Evolutionary conservation across 2,329 filamentous ascomycete genomes (phyloP).

Genomic region (Phaeomoniella chlamydospora): DNA sequence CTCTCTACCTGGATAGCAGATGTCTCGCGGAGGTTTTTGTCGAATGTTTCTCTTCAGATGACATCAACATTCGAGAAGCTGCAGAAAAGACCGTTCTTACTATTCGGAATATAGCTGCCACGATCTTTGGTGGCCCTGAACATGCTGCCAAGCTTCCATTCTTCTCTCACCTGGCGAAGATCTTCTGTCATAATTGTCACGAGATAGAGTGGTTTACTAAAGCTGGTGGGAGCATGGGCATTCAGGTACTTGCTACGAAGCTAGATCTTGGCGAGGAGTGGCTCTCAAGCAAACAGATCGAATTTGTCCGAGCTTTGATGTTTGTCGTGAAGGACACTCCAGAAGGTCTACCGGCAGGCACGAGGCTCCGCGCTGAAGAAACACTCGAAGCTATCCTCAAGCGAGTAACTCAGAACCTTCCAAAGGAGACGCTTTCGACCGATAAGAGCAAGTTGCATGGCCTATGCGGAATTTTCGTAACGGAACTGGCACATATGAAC

Average conservation of each 20-base stretch:
- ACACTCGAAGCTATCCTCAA: slow-evolving; percentile 68
- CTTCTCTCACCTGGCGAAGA: slow-evolving; percentile 67
- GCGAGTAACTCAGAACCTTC: slow-evolving; percentile 62
- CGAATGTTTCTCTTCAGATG: slow-evolving; percentile 78
- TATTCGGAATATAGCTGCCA: slow-evolving; percentile 60
- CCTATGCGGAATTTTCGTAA: slow-evolving; percentile 73
- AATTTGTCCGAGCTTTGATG: slow-evolving; percentile 81
- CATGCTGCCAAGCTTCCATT: slow-evolving; percentile 66
- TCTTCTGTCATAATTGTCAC: slow-evolving; percentile 88
- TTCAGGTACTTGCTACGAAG: slow-evolving; percentile 73
- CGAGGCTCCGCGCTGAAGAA: slow-evolving; percentile 65
- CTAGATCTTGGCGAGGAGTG: slow-evolving; percentile 73
- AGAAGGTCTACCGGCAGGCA: slow-evolving; percentile 79
- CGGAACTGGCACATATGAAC: slow-evolving; percentile 89
- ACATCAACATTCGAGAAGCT: slow-evolving; percentile 63
- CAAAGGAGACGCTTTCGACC: slow-evolving; percentile 63
- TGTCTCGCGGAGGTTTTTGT: slow-evolving; percentile 80
- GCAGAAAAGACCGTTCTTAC: slow-evolving; percentile 66
- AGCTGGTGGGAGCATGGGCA: slow-evolving; percentile 78
- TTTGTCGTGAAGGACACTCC: slow-evolving; percentile 99
- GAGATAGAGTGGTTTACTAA: slow-evolving; percentile 99
- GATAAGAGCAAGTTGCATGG: slow-evolving; percentile 54
- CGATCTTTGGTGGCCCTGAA: slow-evolving; percentile 62
- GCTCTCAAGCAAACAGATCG: slow-evolving; percentile 68
- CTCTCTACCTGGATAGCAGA: slow-evolving; percentile 72